Evolutionary conservation across 2,329 filamentous ascomycete species (phyloP), one percentile per base, ranked within the genome.

Genomic region (Periconia sp.): DNA sequence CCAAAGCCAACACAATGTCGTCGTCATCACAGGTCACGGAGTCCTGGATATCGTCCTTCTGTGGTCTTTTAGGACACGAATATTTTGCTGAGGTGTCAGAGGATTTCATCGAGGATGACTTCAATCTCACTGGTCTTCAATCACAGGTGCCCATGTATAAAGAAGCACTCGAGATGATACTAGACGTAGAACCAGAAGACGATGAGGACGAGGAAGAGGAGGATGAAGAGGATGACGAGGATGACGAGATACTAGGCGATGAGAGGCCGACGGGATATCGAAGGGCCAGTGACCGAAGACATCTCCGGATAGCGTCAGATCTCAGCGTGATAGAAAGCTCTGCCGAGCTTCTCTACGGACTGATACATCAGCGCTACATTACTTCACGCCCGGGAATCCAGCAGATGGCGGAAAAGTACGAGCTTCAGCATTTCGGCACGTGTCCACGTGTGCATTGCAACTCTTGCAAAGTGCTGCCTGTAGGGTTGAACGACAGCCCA

Each of bases 41-140:
- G 78, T 95, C 92, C 42, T 99, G 94, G 94, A 97, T 99, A 76
- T 88, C 90, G 52, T 95, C 92, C 45, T 99, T 96, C 72, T 99
- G 94, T 78, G 91, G 89, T 26, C 79, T 97, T 32, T 82, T 97
- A 48, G 94, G 94, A 50, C 94, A 99, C 70, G 94, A 99, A 73
- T 99, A 97, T 76, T 99, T 99, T 72, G 94, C 94, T 51, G 94
- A 99, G 77, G 92, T 99, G 36, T 94, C 90, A 32, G 94, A 99
- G 74, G 94, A 99, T 66, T 99, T 99, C 63, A 97, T 99, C 67
- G 94, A 99, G 72, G 94, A 99, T 84, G 94, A 99, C 73, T 99
- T 99, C 80, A 99, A 99, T 73, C 79, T 99, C 54, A 99, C 94
- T 1, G 94, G 94, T 36, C 79, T 99, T 63, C 91, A 96, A 73